Conservation (phyloP, 805 yeast species). For the Metschnikowia anglica region DNA sequence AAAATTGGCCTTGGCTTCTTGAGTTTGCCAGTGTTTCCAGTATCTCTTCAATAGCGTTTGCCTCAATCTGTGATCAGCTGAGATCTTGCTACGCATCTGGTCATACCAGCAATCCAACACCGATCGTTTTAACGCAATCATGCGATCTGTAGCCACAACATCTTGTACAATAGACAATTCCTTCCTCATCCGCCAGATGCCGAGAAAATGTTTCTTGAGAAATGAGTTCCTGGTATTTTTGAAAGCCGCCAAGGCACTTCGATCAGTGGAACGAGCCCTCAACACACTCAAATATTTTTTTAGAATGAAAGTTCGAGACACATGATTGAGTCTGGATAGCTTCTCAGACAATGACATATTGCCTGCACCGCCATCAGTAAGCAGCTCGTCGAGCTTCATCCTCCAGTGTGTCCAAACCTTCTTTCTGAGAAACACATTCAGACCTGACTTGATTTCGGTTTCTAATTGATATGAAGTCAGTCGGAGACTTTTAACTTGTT, state of each 20-base stretch:
- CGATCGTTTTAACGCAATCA: conserved; percentile 3
- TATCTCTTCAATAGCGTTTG: not conserved
- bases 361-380: not conserved
- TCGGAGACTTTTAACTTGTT: conserved; percentile 1
- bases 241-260: not conserved
- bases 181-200: conserved; percentile 3
- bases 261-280: conserved; percentile 1
- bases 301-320: not conserved
- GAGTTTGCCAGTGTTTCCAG: conserved; percentile 19
- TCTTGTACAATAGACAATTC: not conserved
- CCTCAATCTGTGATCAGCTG: conserved; percentile 4
- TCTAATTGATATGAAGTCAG: not conserved
- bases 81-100: conserved; percentile 1
- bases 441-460: conserved; percentile 1
- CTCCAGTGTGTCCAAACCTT: conserved; percentile 6
- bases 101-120: conserved; percentile 8
- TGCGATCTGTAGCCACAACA: not conserved
- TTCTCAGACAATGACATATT: conserved; percentile 3
- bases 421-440: conserved; percentile 3
- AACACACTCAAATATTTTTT: conserved; percentile 1
- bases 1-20: conserved; percentile 3
- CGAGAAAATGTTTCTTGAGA: conserved; percentile 5
- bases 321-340: conserved; percentile 1
- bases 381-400: conserved; percentile 1
- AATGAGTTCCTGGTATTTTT: not conserved